phyloP scores from a whole-genome alignment of 805 yeast species.

The Zygosaccharomyces pseudorouxii region DNA sequence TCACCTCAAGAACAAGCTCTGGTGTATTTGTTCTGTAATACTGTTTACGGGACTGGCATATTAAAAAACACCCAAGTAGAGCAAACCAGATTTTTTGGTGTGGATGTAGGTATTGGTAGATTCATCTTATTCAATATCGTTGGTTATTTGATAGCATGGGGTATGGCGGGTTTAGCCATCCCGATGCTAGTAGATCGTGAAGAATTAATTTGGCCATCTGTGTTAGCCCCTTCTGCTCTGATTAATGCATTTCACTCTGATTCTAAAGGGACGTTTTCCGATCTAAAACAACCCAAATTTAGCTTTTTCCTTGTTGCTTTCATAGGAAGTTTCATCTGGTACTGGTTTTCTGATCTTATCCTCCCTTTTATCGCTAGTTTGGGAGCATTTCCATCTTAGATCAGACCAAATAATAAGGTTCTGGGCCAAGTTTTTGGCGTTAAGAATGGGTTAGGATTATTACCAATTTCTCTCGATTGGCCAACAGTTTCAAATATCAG shows the following conservation, averaged over 20 bases:
- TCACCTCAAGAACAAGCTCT: constrained; percentile 60
- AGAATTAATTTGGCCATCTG: constrained; percentile 65
- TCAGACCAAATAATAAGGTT: constrained; percentile 38
- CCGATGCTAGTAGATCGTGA: constrained; percentile 59
- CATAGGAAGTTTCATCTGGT: constrained; percentile 43
- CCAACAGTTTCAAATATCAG: constrained; percentile 40
- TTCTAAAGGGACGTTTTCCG: constrained; percentile 39
- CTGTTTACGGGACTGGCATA: constrained; percentile 47
- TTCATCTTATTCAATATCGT: constrained; percentile 42
- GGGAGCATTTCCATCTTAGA: constrained; percentile 32
- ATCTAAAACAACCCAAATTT: constrained; percentile 56
- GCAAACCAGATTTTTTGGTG: constrained; percentile 44
- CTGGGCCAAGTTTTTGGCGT: constrained; percentile 48
- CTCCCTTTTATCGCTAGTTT: constrained; percentile 54
- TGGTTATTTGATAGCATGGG: constrained; percentile 62
- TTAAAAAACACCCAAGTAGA: constrained; percentile 55
- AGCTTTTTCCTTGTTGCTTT: constrained; percentile 44
- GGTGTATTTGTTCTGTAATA: constrained; percentile 51
- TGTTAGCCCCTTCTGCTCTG: constrained; percentile 46
- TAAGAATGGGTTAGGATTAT: constrained; percentile 54
- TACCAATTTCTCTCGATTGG: constrained; percentile 71
- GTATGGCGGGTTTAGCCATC: constrained; percentile 61
- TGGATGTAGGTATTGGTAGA: constrained; percentile 49
- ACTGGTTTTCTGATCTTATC: constrained; percentile 57
- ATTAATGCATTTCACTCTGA: constrained; percentile 19